phyloP scores from a whole-genome alignment of 768 basidiomycete species.

The Inosperma sp. region DNA sequence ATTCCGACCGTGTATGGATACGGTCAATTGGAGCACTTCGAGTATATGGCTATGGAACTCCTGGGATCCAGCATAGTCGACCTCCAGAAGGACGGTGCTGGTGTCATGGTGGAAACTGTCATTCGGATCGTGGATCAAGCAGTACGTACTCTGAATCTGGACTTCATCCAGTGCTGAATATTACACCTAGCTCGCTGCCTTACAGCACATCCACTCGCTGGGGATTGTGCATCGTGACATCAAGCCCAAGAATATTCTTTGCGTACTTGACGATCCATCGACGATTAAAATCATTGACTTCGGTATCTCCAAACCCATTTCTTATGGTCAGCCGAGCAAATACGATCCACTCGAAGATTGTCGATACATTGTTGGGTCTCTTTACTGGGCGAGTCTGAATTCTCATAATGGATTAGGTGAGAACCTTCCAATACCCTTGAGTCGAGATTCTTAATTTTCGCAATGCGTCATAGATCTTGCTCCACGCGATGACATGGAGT shows the following conservation, averaged over 20 bases:
- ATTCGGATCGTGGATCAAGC: constrained; percentile 21
- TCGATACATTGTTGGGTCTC: constrained; percentile 24
- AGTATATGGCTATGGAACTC: constrained; percentile 32
- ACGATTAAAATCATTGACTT: constrained; percentile 31
- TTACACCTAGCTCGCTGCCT: constrained; percentile 20
- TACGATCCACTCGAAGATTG: constrained; percentile 23
- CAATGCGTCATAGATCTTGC: constrained; percentile 18
- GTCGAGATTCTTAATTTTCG: too few species aligned
- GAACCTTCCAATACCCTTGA: too few species aligned
- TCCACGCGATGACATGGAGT: constrained; percentile 53
- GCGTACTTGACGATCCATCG: constrained; percentile 19
- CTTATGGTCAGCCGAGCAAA: constrained; percentile 14
- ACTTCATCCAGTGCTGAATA: not conserved
- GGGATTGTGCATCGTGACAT: constrained; percentile 34
- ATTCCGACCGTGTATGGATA: constrained; percentile 31
- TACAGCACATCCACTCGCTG: constrained; percentile 28
- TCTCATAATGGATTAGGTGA: constrained; percentile 29
- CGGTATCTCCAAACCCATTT: constrained; percentile 24
- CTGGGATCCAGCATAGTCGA: constrained; percentile 24
- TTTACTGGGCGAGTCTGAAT: constrained; percentile 32
- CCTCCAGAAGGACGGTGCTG: constrained; percentile 11
- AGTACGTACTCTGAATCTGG: constrained; percentile 16
- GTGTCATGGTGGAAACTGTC: constrained; percentile 21
- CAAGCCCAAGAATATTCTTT: constrained; percentile 30
- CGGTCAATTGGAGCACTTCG: constrained; percentile 31